phyloP scores from a whole-genome alignment of 1,139 yeast genomes.

The Lodderomyces theae region DNA sequence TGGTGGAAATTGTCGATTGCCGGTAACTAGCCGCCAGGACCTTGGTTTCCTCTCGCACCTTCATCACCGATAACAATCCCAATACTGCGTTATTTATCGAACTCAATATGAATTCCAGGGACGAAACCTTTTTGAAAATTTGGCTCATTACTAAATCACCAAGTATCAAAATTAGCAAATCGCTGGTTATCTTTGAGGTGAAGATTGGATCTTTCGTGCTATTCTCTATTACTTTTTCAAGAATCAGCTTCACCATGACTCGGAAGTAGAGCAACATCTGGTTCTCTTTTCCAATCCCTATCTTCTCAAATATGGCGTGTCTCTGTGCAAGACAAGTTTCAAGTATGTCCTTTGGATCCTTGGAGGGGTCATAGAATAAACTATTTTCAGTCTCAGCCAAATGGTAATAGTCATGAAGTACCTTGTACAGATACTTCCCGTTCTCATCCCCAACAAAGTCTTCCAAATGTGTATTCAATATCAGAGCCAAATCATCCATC shows the following conservation, averaged over 20 bases:
- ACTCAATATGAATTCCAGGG: constrained; percentile 29
- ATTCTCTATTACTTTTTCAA: constrained; percentile 20
- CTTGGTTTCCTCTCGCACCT: background rate
- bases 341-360: constrained; percentile 13
- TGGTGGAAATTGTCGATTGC: background rate
- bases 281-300: background rate
- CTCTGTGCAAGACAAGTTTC: constrained; percentile 14
- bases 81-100: constrained; percentile 12
- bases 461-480: constrained; percentile 29
- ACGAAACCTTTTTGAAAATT: constrained; percentile 26
- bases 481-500: constrained; percentile 24
- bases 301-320: constrained; percentile 19
- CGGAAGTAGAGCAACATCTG: constrained; percentile 23
- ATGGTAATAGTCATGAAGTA: constrained; percentile 16
- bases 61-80: background rate
- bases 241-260: constrained; percentile 23
- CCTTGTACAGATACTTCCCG: constrained; percentile 14
- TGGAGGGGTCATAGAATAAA: constrained; percentile 12
- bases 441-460: constrained; percentile 19
- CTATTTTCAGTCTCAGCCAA: constrained; percentile 7
- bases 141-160: constrained; percentile 37
- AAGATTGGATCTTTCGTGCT: constrained; percentile 16
- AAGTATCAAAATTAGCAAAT: constrained; percentile 27
- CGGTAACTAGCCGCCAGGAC: background rate
- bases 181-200: constrained; percentile 29